Conservation (phyloP, 2,329 filamentous ascomycete species). For the Curvularia sp. region DNA sequence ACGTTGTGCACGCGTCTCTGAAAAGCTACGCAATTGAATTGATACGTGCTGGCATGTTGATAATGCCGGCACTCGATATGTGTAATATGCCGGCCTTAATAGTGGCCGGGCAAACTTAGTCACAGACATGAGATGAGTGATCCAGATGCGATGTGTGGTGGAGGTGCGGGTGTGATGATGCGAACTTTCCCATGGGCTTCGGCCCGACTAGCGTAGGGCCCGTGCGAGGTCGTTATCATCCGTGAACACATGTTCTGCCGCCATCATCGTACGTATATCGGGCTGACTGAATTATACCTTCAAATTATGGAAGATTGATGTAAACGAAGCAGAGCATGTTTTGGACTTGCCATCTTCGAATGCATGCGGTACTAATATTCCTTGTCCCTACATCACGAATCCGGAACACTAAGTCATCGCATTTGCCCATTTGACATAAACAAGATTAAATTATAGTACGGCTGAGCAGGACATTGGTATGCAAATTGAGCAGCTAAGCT, state of each 20-base stretch:
- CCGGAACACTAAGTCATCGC: not conserved
- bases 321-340: not conserved
- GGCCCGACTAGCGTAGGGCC: constrained; percentile 16
- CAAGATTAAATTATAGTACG: not conserved
- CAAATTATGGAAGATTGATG: too few relatives aligned
- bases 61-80: constrained; percentile 3
- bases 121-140: constrained; percentile 16
- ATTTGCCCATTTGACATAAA: not conserved
- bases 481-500: not conserved
- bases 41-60: constrained; percentile 3
- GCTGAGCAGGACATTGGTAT: not conserved
- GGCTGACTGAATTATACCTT: not conserved
- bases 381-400: not conserved
- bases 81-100: constrained; percentile 10
- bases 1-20: constrained; percentile 13
- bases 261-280: not conserved
- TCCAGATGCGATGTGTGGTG: constrained; percentile 5
- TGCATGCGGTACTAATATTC: not conserved
- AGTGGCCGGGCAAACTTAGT: constrained; percentile 10
- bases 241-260: not conserved
- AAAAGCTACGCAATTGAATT: constrained; percentile 9
- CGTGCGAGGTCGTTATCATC: constrained; percentile 3
- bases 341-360: not conserved
- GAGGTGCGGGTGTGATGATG: constrained; percentile 13
- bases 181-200: constrained; percentile 19